Evolutionary conservation across 1,284 basidiomycete species (phyloP), one percentile per base, ranked within the genome.

Genomic region (Microstroma glucosiphilum): DNA sequence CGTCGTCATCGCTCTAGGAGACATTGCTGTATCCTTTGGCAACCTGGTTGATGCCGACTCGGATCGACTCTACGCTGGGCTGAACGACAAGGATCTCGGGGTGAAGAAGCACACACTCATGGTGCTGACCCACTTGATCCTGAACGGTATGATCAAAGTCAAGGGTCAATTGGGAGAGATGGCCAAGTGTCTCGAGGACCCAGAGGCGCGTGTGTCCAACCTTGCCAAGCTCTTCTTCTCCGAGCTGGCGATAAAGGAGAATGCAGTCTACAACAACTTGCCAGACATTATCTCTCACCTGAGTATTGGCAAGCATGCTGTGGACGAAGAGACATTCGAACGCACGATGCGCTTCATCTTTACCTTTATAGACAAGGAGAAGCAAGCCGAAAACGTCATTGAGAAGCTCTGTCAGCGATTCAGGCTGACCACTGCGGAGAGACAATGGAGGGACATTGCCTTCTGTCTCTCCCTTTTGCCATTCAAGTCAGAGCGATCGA

Each of bases 51-150:
- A 97, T 80, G 92, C 97, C 82, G 96, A 96, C 82, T 92, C 89
- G 78, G 90, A 92, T 72, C 88, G 92, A 66, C 83, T 99, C 6
- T 99, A 97, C 82, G 90, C 89, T 71, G 94, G 94, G 0, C 84
- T 98, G 49, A 87, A 88, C 9, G 94, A 98, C 79, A 80, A 82
- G 21, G 87, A 96, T 76, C 82, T 91, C 4, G 86, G 89, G 53
- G 94, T 98, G 65, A 98, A 97, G 87, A 97, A 98, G 84, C 96
- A 97, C 81, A 96, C 94, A 51, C 84, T 98, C 57, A 98, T 98
- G 94, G 94, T 98, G 56, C 83, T 98, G 63, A 97, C 94, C 2
- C 93, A 98, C 80, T 82, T 98, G 66, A 98, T 98, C 76, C 81
- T 97, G 66, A 97, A 97, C 76, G 94, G 94, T 0, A 97, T 97